Percentiles rank a stretch among this genome's conserved stretches.
These are phyloP conservation scores for Peterozyma xylosa DNA, from an alignment of 805 yeast genomes.

Conservation along the genomic window DNA sequence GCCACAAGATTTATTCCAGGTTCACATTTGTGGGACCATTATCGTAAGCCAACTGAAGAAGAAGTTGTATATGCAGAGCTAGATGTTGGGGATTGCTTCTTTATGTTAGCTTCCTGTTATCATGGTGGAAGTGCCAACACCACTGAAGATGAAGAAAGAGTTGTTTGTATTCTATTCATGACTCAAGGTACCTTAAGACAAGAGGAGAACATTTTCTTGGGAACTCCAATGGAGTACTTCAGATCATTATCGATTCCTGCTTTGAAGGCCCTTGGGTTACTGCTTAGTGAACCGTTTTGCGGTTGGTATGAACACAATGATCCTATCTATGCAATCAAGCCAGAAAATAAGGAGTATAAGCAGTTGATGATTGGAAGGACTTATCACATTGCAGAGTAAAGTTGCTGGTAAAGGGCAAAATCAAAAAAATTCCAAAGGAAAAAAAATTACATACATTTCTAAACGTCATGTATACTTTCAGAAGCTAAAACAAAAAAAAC, in stretches of 20 bases:
- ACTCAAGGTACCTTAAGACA: conserved; percentile 18
- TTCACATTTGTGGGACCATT: conserved; percentile 22
- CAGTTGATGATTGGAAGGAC: too few species aligned
- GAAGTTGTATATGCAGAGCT: conserved; percentile 16
- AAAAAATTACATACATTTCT: too few species aligned
- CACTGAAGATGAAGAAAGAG: conserved; percentile 15
- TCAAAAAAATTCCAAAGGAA: too few species aligned
- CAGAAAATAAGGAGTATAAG: too few species aligned
- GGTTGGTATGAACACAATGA: conserved; percentile 14
- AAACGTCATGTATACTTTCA: too few species aligned
- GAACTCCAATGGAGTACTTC: conserved; percentile 11
- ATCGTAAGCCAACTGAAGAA: conserved; percentile 17
- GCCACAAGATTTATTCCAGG: conserved; percentile 15
- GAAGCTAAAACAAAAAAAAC: too few species aligned
- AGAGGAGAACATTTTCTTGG: conserved; percentile 20
- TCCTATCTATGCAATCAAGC: conserved; percentile 7
- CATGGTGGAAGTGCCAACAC: conserved; percentile 20
- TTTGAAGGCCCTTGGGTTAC: conserved; percentile 11
- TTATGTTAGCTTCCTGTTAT: conserved; percentile 17
- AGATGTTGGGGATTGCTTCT: conserved; percentile 18
- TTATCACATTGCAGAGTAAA: too few species aligned
- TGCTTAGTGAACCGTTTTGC: conserved; percentile 13
- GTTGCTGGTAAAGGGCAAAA: too few species aligned
- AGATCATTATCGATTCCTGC: conserved; percentile 8
- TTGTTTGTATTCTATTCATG: conserved; percentile 15